Evolutionary conservation across 75 land plant genomes (phyloP), one percentile per base, ranked within the genome.

Genomic region (Pinus taeda): DNA sequence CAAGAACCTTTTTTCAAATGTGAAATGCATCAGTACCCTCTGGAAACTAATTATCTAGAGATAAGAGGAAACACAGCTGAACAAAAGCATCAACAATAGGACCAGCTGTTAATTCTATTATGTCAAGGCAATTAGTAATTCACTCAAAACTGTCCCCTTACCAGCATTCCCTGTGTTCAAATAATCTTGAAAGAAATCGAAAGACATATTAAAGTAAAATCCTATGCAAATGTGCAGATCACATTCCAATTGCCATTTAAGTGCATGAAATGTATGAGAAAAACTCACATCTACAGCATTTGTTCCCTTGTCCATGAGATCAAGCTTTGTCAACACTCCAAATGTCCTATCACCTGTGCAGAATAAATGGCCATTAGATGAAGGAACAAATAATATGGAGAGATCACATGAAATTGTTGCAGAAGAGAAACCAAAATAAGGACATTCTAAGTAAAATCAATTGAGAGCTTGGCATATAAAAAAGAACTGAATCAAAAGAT

Each of bases 251-350:
- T 49, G 11, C 11, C 9, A 6, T 45, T 45, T 11, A 49, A 49
- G 21, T 60, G 5, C n/a, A 20, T 60, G 20, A 20, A 20, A 20
- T 20, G 6, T 60, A 4, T 7, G 62, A 60, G 62, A 60, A 20
- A 60, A 60, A 60, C 62, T 22, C 62, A 92, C 93, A 82, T 92
- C 93, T 20, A 92, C 62, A 67, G 96, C 95, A 86, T 90, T 85
- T 65, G 93, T 90, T 77, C 95, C 93, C 80, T 88, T 90, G 60
- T 92, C 93, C 95, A 92, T 92, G 77, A 92, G 78, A 81, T 92
- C 95, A 21, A 92, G 80, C 87, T 92, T 92, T 74, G 95, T 92
- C 83, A 92, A 83, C 11, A 92, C 95, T 11, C 93, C 95, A 83
- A 92, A 92, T 53, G 95, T 92, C 71, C 95, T 87, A 71, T 92